These are phyloP conservation scores for Saururus chinensis DNA, from an alignment of 164 flowering plant genomes.

Conservation along the genomic window DNA sequence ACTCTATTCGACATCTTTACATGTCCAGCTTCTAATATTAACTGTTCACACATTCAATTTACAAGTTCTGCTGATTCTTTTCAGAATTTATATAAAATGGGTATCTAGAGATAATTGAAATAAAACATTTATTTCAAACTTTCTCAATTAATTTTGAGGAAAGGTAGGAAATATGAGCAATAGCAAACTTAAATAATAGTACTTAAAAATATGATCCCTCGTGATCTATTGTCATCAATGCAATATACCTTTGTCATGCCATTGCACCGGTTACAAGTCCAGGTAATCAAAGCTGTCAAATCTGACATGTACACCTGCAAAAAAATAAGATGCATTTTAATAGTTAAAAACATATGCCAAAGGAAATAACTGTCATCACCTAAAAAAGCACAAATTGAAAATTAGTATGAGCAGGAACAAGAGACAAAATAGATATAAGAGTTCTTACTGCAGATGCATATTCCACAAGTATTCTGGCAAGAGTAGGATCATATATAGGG, in stretches of 20 bases:
- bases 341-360: neutral
- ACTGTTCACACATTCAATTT: neutral
- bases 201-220: neutral
- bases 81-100: neutral
- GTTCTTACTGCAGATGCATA: slow-evolving; percentile 89
- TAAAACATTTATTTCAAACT: too few relatives aligned
- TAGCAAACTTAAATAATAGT: neutral
- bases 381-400: neutral
- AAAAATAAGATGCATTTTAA: neutral
- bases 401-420: neutral
- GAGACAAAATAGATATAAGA: neutral
- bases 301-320: slow-evolving; percentile 91
- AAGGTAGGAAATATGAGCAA: too few relatives aligned
- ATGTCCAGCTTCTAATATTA: neutral
- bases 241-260: slow-evolving; percentile 58
- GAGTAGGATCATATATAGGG: slow-evolving; percentile 63
- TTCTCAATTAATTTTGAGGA: too few relatives aligned
- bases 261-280: slow-evolving; percentile 94
- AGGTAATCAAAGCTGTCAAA: slow-evolving; percentile 71
- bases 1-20: too few relatives aligned
- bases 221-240: neutral
- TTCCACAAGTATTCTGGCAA: slow-evolving; percentile 71
- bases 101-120: too few relatives aligned
- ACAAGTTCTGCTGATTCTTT: too few relatives aligned
- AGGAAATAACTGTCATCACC: neutral